phyloP scores from a whole-genome alignment of 208 protist species.

The Trypanosoma avium region DNA sequence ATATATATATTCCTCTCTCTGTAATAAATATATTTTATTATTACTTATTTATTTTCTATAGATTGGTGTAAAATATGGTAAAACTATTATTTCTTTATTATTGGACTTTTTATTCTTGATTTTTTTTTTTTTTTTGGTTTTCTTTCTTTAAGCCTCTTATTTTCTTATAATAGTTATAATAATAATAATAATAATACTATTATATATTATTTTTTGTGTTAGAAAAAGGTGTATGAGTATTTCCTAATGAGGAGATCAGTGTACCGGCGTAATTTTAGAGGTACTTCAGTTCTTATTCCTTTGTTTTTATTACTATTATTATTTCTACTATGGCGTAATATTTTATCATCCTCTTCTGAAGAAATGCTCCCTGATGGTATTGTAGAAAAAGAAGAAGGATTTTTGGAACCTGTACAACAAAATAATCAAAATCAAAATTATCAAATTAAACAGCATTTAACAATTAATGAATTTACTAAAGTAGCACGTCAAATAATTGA shows the following conservation, averaged over 20 bases:
- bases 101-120: neutral
- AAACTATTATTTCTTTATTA: too few relatives aligned
- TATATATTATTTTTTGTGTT: neutral
- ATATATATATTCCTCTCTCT: too few relatives aligned
- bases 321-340: neutral
- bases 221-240: neutral
- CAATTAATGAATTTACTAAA: neutral
- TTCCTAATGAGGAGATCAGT: neutral
- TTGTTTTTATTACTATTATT: neutral
- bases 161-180: neutral
- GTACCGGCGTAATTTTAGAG: neutral
- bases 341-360: neutral
- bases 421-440: neutral
- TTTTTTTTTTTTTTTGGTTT: neutral
- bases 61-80: too few relatives aligned
- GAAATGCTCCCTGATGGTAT: neutral
- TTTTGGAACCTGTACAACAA: neutral
- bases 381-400: neutral
- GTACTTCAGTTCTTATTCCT: neutral
- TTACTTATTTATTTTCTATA: too few relatives aligned
- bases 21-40: too few relatives aligned
- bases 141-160: neutral
- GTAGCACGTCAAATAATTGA: neutral
- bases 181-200: conserved; percentile 2
- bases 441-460: neutral